Evolutionary conservation across 2,329 filamentous ascomycete species (phyloP), one percentile per base, ranked within the genome.

Genomic region (Penicillium sp.): DNA sequence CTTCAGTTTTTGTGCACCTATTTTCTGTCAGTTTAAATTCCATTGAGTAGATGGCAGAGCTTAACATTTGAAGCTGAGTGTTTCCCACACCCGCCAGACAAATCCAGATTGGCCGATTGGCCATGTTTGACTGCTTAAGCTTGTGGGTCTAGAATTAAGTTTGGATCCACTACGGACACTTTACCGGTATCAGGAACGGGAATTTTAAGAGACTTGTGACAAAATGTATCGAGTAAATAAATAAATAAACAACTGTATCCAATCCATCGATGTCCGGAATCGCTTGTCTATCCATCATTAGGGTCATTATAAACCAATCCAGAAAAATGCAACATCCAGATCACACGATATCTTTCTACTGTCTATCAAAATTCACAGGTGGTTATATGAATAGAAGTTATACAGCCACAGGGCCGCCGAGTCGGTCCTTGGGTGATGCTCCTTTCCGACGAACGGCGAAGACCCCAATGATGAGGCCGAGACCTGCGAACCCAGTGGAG

Each of bases 401-500:
- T 19, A 64, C 19, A n/a, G 55, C 59, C 24, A 65, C 59, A 4
- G 58, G 55, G 19, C 54, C 63, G 5, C 56, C 59, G 9, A 61
- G 33, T 56, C 64, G 52, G 33, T 66, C 61, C 31, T 65, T 56
- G 6, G 64, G 63, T 3, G 58, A 62, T 14, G 62, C 66, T 9
- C 64, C 63, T 49, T 58, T 66, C 49, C 62, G 56, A 22, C 58
- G 52, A 14, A 68, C 65, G 0, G 59, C 56, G n/a, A 67, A 4
- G 8, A 65, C 10, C 3, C 64, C 62, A 37, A 66, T 55, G 5
- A 33, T 37, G 8, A 78, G 58, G 0, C 75, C 75, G 4, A 78
- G 52, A 0, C 70, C 74, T 2, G 75, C 76, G 10, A 78, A 62
- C 1, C 73, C 76, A 9, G 72, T 71, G 39, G 75, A 77, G 42